Conservation (phyloP, 305 asterid genomes). For the Salvia sclarea region DNA sequence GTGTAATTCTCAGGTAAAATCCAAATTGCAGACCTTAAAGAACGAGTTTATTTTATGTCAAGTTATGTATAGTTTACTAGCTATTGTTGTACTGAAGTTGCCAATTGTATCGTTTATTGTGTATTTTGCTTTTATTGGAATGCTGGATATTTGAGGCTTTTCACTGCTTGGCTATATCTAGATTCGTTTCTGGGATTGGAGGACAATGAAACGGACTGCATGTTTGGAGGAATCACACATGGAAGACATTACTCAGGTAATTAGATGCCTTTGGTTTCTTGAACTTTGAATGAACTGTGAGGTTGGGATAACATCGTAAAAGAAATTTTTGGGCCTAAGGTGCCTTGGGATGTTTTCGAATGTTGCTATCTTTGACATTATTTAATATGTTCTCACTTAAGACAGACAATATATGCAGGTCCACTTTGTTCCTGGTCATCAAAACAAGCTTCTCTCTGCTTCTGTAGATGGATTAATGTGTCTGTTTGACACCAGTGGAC, state of each 20-base stretch:
- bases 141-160: slow-evolving; percentile 9
- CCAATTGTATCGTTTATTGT: not conserved
- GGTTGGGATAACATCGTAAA: not conserved
- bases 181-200: slow-evolving; percentile 92
- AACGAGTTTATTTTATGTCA: too few species aligned
- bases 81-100: not conserved
- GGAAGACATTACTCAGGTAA: slow-evolving; percentile 95
- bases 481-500: slow-evolving; percentile 79
- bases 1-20: slow-evolving; percentile 79
- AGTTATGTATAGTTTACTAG: not conserved
- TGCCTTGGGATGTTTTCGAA: not conserved
- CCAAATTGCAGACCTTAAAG: too few species aligned
- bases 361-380: not conserved
- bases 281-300: slow-evolving; percentile 1
- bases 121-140: slow-evolving; percentile 1
- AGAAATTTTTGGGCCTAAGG: not conserved
- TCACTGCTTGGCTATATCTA: slow-evolving; percentile 28
- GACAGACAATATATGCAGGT: slow-evolving; percentile 54
- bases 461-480: slow-evolving; percentile 98
- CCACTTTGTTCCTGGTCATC: slow-evolving; percentile 78
- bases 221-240: slow-evolving; percentile 89
- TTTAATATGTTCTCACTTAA: slow-evolving; percentile 20
- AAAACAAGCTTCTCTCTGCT: slow-evolving; percentile 74
- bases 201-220: slow-evolving; percentile 75
- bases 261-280: slow-evolving; percentile 14